These are phyloP conservation scores for Chytridium lagenaria DNA, from an alignment of 371 early-diverging fungal species.

Conservation along the genomic window DNA sequence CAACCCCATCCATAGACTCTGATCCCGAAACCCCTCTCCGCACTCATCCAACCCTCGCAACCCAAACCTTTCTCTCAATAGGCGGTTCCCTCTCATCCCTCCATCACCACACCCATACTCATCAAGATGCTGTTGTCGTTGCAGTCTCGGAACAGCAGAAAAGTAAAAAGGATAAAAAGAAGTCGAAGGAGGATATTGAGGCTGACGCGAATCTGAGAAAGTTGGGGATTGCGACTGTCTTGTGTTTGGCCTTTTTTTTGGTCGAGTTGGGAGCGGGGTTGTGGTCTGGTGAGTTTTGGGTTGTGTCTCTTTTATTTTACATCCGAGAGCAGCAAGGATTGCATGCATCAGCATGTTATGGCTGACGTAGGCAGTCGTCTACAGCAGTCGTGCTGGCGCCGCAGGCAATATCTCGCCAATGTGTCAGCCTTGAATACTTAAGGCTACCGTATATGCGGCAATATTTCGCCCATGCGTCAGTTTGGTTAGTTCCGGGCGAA, in stretches of 20 bases:
- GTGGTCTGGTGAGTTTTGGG: conserved; percentile 54
- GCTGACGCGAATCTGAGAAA: conserved; percentile 52
- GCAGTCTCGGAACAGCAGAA: not conserved
- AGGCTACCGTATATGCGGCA: no score
- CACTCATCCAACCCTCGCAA: conserved; percentile 30
- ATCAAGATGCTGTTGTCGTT: not conserved
- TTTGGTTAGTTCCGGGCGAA: no score
- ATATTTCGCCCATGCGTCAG: no score
- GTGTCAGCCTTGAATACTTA: no score
- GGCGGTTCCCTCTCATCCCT: conserved; percentile 17
- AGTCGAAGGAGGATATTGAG: conserved; percentile 11
- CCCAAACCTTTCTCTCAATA: conserved; percentile 25
- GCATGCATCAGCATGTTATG: no score
- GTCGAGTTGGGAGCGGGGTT: conserved; percentile 76
- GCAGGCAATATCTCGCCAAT: no score
- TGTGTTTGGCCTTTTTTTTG: conserved; percentile 70
- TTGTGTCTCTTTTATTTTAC: not conserved
- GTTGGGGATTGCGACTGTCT: conserved; percentile 45
- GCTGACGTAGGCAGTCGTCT: no score
- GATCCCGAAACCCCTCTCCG: no score
- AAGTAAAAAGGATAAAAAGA: not conserved
- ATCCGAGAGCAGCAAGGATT: not conserved
- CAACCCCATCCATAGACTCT: no score
- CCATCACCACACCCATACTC: not conserved
- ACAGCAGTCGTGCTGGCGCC: no score